Conservation (phyloP, 352 stramenopile genomes). For the Globisporangium alternatum region DNA sequence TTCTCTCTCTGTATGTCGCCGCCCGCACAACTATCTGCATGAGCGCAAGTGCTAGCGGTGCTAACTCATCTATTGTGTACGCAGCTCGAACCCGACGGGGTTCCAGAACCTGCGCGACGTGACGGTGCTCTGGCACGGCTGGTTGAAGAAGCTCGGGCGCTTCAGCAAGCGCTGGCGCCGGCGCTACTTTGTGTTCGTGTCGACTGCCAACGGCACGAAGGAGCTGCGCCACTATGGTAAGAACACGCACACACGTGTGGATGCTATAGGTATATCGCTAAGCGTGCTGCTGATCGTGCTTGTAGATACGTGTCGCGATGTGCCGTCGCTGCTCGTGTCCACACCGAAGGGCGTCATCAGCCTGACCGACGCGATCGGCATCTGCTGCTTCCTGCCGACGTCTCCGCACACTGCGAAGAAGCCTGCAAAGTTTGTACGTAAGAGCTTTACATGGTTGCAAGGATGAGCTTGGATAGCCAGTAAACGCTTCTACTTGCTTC, state of each 20-base stretch:
- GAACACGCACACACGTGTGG: neutral
- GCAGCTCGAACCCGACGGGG: slow-evolving; percentile 44
- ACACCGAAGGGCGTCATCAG: slow-evolving; percentile 74
- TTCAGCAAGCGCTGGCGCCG: slow-evolving; percentile 82
- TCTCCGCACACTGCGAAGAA: slow-evolving; percentile 42
- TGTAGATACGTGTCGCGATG: slow-evolving; percentile 57
- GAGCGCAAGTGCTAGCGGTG: slow-evolving; percentile 5
- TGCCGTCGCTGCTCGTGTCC: slow-evolving; percentile 51
- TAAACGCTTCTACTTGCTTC: too few species aligned
- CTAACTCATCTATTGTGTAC: neutral
- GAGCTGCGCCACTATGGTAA: slow-evolving; percentile 75
- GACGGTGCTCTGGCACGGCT: slow-evolving; percentile 80
- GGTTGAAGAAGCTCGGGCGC: slow-evolving; percentile 80
- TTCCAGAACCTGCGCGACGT: slow-evolving; percentile 51
- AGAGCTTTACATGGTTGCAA: neutral
- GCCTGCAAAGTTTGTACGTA: slow-evolving; percentile 55
- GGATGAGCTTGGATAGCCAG: neutral
- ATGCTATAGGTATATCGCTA: neutral
- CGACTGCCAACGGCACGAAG: slow-evolving; percentile 58
- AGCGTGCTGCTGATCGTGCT: neutral
- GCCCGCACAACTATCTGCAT: neutral
- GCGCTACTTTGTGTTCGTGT: slow-evolving; percentile 78
- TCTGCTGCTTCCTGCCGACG: slow-evolving; percentile 66
- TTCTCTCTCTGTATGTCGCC: neutral
- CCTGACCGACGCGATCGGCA: slow-evolving; percentile 65